phyloP scores from a whole-genome alignment of 306 rosid genomes.

The Cyamopsis tetragonoloba region DNA sequence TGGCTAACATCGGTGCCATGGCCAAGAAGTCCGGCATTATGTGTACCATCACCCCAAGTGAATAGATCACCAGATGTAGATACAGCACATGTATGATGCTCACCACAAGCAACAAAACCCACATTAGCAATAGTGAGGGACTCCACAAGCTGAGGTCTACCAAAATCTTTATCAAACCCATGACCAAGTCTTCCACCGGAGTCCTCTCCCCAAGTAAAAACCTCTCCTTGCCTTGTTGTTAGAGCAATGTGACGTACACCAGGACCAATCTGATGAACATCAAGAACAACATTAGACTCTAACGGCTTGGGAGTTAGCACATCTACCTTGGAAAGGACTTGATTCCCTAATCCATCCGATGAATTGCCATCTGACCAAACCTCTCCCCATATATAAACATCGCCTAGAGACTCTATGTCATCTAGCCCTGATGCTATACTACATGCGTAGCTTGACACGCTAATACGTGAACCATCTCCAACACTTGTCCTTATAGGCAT shows the following conservation, averaged over 20 bases:
- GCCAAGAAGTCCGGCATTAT: conserved; percentile 82
- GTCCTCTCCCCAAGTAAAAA: conserved; percentile 98
- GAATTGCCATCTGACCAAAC: conserved; percentile 61
- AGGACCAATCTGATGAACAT: conserved; percentile 75
- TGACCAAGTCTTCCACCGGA: conserved; percentile 94
- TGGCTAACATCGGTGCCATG: conserved; percentile 81
- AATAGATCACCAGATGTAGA: conserved; percentile 72
- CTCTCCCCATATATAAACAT: conserved; percentile 91
- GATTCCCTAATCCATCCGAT: conserved; percentile 52
- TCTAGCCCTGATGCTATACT: conserved; percentile 81
- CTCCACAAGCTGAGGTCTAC: conserved; percentile 75
- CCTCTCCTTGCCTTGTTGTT: conserved; percentile 93
- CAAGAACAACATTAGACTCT: conserved; percentile 86
- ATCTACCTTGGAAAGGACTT: conserved; percentile 45
- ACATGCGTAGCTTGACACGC: conserved; percentile 79
- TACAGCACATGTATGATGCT: conserved; percentile 83
- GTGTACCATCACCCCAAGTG: conserved; percentile 92
- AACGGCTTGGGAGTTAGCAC: conserved; percentile 71
- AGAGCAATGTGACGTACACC: conserved; percentile 80
- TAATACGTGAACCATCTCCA: conserved; percentile 79
- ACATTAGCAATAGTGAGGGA: conserved; percentile 56
- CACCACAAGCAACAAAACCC: conserved; percentile 80
- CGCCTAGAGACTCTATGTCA: conserved; percentile 94
- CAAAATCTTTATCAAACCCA: conserved; percentile 63
- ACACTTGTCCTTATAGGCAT: conserved; percentile 69